Base-by-base conservation (phyloP, 345 rosid species). In the Turnera subulata region DNA sequence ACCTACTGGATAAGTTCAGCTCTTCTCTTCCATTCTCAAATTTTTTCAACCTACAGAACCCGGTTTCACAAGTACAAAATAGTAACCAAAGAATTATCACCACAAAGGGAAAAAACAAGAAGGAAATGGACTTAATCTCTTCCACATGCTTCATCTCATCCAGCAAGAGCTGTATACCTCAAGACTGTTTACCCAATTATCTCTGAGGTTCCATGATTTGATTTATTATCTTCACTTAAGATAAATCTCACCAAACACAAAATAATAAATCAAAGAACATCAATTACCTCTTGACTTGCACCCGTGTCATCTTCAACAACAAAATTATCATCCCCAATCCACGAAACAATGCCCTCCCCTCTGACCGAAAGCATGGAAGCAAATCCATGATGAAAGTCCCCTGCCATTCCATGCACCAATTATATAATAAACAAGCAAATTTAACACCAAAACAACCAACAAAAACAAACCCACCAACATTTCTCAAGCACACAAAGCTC, bases 271-370 rank as follows among this genome's bases (percentile, higher is more conserved):
- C 35, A 51, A 37, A 55, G 26, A 17, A 38, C n/a, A 21, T 5
- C 12, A 56, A 32, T 48, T 76, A 89, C 98, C 91, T 89, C 89
- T 7, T 70, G 80, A 62, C 63, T 45, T 13, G 78, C 72, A 57
- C 69, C 42, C 48, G 77, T 42, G 57, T 71, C 73, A 23, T 86
- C 94, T 50, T 86, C 89, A 43, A 89, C 76, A 13, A 75, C 11
- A 51, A 92, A 89, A 61, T 79, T 83, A 40, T 83, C 91, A 63
- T 82, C 84, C 47, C 75, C 71, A 72, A 64, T 69, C 97, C 85
- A 86, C 18, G 94, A 83, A n/a, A 87, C 22, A 51, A 82, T 65
- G 58, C 80, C 65, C 66, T 93, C 96, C 24, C 94, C 96, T 51
- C 80, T 82, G 20, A 77, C 83, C 5, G 83, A 77, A 58, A 93